Conservation (phyloP, 306 rosid species). For the Castanea mollissima region DNA sequence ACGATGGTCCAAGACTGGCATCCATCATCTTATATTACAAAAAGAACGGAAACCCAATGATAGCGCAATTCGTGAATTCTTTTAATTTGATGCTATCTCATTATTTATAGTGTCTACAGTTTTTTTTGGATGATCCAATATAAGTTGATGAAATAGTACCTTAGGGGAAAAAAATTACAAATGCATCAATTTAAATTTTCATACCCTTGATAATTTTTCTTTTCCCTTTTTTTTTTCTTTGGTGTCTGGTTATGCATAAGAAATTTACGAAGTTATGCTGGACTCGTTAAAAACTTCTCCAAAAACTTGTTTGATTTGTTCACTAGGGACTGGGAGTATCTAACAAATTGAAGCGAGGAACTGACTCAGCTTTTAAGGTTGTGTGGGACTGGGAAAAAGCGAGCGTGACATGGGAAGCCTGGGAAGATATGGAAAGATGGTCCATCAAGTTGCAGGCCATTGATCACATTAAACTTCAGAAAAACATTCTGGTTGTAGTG, state of each 20-base stretch:
- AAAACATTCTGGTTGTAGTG: neutral
- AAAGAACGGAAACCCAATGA: neutral
- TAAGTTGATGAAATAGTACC: neutral
- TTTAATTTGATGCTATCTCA: neutral
- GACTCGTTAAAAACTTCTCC: neutral
- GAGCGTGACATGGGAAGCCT: conserved; percentile 24
- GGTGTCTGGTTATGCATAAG: neutral
- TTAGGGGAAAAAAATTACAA: neutral
- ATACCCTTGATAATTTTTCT: neutral
- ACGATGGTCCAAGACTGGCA: neutral
- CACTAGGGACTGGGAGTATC: neutral
- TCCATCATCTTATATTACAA: neutral
- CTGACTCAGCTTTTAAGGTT: neutral
- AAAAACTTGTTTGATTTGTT: neutral
- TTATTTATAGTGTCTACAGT: neutral
- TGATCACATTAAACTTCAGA: neutral
- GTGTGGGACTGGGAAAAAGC: conserved; percentile 32
- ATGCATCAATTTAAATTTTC: neutral
- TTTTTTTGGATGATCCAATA: neutral
- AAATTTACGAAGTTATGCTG: neutral
- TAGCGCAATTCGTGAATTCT: neutral
- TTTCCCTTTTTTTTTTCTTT: neutral
- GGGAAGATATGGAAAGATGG: conserved; percentile 35
- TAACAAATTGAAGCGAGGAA: neutral
- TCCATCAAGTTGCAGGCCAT: neutral